These are phyloP conservation scores for Pichia pseudocactophila DNA, from an alignment of 805 yeast species.

Conservation along the genomic window DNA sequence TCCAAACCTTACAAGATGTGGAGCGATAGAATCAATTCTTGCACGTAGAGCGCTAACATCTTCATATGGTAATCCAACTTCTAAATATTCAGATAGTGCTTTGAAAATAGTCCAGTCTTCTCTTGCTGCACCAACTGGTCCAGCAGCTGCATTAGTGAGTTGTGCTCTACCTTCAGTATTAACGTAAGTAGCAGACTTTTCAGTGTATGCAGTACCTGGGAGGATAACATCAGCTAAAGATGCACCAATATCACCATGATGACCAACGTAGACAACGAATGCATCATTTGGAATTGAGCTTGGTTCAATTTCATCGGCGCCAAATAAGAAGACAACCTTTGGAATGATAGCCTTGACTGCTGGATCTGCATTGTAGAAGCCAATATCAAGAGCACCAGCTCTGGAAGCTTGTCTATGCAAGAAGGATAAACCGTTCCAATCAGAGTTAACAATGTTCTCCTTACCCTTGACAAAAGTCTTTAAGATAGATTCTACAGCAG, in stretches of 20 bases:
- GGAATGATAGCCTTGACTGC: conserved; percentile 44
- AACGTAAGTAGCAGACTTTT: conserved; percentile 74
- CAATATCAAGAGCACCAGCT: conserved; percentile 79
- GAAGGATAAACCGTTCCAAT: conserved; percentile 76
- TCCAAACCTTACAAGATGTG: conserved; percentile 70
- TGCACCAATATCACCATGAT: conserved; percentile 87
- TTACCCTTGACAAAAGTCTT: conserved; percentile 51
- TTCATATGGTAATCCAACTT: conserved; percentile 66
- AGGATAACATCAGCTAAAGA: conserved; percentile 79
- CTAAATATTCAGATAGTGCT: conserved; percentile 73
- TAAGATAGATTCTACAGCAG: conserved; percentile 48
- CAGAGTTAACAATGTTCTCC: conserved; percentile 52
- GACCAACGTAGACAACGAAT: conserved; percentile 84
- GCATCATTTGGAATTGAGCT: conserved; percentile 73
- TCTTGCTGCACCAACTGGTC: conserved; percentile 82
- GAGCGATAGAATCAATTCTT: conserved; percentile 70
- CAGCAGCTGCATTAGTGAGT: conserved; percentile 76
- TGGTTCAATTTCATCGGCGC: conserved; percentile 72
- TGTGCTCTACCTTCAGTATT: conserved; percentile 90
- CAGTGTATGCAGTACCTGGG: conserved; percentile 87
- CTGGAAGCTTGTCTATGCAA: conserved; percentile 84
- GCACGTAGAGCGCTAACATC: conserved; percentile 57
- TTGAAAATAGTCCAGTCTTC: conserved; percentile 87
- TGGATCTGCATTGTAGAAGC: conserved; percentile 48
- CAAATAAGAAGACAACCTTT: conserved; percentile 69